These are phyloP conservation scores for Hysterangium stoloniferum DNA, from an alignment of 768 basidiomycete genomes.

Conservation along the genomic window DNA sequence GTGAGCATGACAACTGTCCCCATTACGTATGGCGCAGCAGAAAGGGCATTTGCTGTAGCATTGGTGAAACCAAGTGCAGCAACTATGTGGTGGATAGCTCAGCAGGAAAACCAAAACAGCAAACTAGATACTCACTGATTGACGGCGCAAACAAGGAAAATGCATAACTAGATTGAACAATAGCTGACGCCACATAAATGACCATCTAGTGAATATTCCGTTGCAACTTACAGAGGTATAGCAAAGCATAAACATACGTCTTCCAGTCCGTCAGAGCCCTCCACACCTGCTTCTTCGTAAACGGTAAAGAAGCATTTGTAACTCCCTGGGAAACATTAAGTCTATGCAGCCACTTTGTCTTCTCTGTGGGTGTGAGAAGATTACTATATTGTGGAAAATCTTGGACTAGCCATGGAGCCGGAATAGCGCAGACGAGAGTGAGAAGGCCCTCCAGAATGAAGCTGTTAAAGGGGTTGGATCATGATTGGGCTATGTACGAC, in stretches of 20 bases:
- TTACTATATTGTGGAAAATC: constrained; percentile 35
- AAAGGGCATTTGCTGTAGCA: constrained; percentile 16
- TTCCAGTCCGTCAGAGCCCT: constrained; percentile 21
- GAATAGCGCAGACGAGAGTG: constrained; percentile 24
- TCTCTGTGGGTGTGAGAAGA: constrained; percentile 29
- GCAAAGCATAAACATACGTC: constrained; percentile 17
- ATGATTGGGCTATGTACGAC: not conserved
- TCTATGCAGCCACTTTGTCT: constrained; percentile 25
- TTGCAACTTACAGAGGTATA: constrained; percentile 7
- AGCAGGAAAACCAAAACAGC: not conserved
- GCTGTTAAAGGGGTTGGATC: not conserved
- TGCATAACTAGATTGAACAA: constrained; percentile 32
- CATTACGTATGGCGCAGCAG: constrained; percentile 28
- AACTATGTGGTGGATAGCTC: not conserved
- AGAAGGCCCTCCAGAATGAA: constrained; percentile 24
- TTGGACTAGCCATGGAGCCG: constrained; percentile 23
- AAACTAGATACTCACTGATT: constrained; percentile 23
- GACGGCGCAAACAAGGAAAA: constrained; percentile 32
- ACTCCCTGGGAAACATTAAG: constrained; percentile 29
- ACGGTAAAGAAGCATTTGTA: constrained; percentile 22
- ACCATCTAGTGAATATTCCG: not conserved
- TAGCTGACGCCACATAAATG: constrained; percentile 27
- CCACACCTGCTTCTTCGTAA: constrained; percentile 24
- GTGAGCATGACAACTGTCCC: constrained; percentile 32
- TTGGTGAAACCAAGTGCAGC: constrained; percentile 24